These are phyloP conservation scores for Populus simonii DNA, from an alignment of 345 rosid species.

Conservation along the genomic window DNA sequence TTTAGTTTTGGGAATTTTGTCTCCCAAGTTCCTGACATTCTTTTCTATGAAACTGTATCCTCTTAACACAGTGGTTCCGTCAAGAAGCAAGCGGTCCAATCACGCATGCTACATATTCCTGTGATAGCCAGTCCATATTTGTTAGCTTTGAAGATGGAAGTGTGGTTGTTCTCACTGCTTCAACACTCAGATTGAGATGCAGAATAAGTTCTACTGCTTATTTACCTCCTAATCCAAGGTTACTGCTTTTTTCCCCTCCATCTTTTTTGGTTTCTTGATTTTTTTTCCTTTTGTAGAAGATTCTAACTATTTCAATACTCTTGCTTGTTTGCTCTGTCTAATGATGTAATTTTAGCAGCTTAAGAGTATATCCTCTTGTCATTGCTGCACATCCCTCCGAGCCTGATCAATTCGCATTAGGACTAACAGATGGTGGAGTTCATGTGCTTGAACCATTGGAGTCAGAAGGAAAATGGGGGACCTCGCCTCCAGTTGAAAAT, in stretches of 20 bases:
- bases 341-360: constrained; percentile 45
- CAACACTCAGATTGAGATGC: constrained; percentile 71
- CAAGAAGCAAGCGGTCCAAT: constrained; percentile 66
- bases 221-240: constrained; percentile 72
- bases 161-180: constrained; percentile 60
- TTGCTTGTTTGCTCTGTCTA: background rate
- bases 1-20: background rate
- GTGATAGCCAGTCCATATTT: constrained; percentile 70
- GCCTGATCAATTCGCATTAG: constrained; percentile 76
- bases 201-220: constrained; percentile 70
- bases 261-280: background rate
- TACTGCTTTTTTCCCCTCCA: background rate
- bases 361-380: constrained; percentile 69
- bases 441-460: constrained; percentile 67
- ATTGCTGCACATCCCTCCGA: constrained; percentile 74
- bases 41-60: constrained; percentile 12
- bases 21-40: background rate
- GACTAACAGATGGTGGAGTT: constrained; percentile 68
- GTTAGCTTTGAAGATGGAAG: constrained; percentile 77
- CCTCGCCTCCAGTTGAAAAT: constrained; percentile 67
- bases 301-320: background rate
- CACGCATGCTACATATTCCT: constrained; percentile 79
- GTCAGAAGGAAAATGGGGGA: constrained; percentile 83
- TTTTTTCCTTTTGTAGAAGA: background rate
- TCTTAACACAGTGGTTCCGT: constrained; percentile 52